phyloP scores from a whole-genome alignment of 352 stramenopile genomes.

The Globisporangium canariense region DNA sequence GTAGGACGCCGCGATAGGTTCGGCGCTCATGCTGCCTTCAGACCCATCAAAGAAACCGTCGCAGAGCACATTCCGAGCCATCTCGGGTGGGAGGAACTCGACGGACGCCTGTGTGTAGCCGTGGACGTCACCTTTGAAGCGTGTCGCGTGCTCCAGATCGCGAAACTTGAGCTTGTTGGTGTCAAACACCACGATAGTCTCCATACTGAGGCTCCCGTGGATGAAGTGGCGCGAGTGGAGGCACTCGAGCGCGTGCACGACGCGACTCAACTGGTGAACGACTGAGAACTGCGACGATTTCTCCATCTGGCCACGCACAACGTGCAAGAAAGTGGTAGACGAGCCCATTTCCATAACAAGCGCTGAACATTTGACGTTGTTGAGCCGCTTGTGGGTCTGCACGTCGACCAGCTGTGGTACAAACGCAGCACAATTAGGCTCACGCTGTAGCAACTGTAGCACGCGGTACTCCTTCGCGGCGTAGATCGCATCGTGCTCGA shows the following conservation, averaged over 20 bases:
- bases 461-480: slow-evolving; percentile 52
- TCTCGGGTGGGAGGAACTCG: slow-evolving; percentile 49
- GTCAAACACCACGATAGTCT: slow-evolving; percentile 37
- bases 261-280: slow-evolving; percentile 30
- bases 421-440: slow-evolving; percentile 21
- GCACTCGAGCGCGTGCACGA: slow-evolving; percentile 36
- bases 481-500: slow-evolving; percentile 49
- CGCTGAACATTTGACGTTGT: slow-evolving; percentile 40
- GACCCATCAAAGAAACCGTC: slow-evolving; percentile 14
- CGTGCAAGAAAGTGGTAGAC: slow-evolving; percentile 35
- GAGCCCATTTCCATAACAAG: slow-evolving; percentile 42
- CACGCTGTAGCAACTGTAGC: slow-evolving; percentile 36
- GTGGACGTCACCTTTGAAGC: slow-evolving; percentile 24
- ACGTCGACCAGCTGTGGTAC: slow-evolving; percentile 34
- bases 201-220: slow-evolving; percentile 45
- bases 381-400: slow-evolving; percentile 26
- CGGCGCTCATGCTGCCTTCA: slow-evolving; percentile 11
- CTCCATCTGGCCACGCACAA: slow-evolving; percentile 34
- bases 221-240: slow-evolving; percentile 50
- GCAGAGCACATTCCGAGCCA: slow-evolving; percentile 35
- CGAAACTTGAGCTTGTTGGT: slow-evolving; percentile 43
- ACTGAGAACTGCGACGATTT: slow-evolving; percentile 25
- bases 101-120: slow-evolving; percentile 14
- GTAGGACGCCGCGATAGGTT: slow-evolving; percentile 18
- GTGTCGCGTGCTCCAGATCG: slow-evolving; percentile 44